Percentiles rank a stretch among this genome's conserved stretches.
phyloP scores from a whole-genome alignment of 257 asterid genomes.

The Cynanchum wilfordii region DNA sequence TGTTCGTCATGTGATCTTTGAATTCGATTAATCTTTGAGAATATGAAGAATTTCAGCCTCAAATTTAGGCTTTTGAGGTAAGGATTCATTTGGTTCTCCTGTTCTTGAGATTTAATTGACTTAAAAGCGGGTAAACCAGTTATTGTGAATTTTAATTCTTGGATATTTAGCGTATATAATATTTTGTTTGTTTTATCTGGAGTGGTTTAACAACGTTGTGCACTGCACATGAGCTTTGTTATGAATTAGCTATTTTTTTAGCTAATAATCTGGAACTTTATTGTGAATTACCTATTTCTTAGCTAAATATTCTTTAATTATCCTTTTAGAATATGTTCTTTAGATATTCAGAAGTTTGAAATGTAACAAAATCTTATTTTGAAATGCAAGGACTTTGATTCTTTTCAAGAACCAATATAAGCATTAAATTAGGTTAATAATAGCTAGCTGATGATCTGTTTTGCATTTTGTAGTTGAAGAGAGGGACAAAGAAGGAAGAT shows the following conservation, averaged over 20 bases:
- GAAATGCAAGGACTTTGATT: neutral
- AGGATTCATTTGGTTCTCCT: constrained; percentile 14
- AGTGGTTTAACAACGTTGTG: neutral
- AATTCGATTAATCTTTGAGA: constrained; percentile 20
- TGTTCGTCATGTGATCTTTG: constrained; percentile 7
- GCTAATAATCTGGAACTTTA: neutral
- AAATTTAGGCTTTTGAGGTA: constrained; percentile 22
- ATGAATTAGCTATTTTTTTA: constrained; percentile 3
- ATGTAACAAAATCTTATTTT: neutral
- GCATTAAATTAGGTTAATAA: neutral
- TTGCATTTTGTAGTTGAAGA: neutral
- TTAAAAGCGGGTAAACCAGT: neutral
- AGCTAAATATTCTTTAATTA: neutral
- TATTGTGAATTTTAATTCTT: constrained; percentile 7
- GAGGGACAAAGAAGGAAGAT: constrained; percentile 3
- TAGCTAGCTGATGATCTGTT: neutral
- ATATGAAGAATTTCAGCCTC: constrained; percentile 17
- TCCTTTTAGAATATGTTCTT: neutral
- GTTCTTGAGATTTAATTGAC: constrained; percentile 9
- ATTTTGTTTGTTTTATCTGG: neutral
- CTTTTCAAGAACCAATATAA: neutral
- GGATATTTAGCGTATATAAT: neutral
- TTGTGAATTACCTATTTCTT: constrained; percentile 2
- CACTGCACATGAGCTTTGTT: neutral
- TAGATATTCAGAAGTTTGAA: neutral